phyloP scores from a whole-genome alignment of 1,139 yeast genomes.

The Blastobotrys serpentis region DNA sequence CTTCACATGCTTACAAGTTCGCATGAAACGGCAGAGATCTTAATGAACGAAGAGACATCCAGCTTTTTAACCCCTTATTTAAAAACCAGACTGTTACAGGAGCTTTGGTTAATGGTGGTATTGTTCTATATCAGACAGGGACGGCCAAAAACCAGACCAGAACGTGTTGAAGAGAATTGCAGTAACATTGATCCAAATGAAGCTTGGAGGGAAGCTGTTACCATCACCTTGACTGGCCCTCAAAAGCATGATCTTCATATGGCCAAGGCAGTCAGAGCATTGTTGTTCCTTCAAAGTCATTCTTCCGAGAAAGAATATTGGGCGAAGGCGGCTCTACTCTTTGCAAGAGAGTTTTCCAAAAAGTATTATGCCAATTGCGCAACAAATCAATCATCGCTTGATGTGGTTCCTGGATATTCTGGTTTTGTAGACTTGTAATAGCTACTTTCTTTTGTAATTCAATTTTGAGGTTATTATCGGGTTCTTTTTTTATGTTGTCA shows the following conservation, averaged over 20 bases:
- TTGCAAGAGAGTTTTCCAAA: constrained; percentile 19
- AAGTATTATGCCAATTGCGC: constrained; percentile 18
- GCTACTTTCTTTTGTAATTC: too few species aligned
- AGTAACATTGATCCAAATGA: constrained; percentile 12
- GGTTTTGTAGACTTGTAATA: neutral
- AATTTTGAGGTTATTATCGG: too few species aligned
- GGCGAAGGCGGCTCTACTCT: constrained; percentile 28
- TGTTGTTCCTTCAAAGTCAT: constrained; percentile 26
- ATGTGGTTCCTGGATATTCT: neutral
- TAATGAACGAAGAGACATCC: constrained; percentile 15
- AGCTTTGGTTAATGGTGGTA: constrained; percentile 27
- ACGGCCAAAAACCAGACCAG: constrained; percentile 26
- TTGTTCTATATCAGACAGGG: constrained; percentile 27
- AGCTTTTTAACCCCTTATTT: constrained; percentile 23
- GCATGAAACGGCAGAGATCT: constrained; percentile 34
- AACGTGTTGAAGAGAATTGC: constrained; percentile 18
- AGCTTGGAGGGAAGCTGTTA: constrained; percentile 24
- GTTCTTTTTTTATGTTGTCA: neutral
- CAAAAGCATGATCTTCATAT: constrained; percentile 26
- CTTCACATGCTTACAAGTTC: constrained; percentile 35
- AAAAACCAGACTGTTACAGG: constrained; percentile 12
- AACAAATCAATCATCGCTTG: neutral
- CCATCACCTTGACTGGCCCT: constrained; percentile 22
- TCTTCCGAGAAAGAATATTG: constrained; percentile 24
- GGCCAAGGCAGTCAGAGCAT: constrained; percentile 30